Base-by-base conservation (phyloP, 2,329 filamentous ascomycete genomes). In the Colletotrichum paranaense region DNA sequence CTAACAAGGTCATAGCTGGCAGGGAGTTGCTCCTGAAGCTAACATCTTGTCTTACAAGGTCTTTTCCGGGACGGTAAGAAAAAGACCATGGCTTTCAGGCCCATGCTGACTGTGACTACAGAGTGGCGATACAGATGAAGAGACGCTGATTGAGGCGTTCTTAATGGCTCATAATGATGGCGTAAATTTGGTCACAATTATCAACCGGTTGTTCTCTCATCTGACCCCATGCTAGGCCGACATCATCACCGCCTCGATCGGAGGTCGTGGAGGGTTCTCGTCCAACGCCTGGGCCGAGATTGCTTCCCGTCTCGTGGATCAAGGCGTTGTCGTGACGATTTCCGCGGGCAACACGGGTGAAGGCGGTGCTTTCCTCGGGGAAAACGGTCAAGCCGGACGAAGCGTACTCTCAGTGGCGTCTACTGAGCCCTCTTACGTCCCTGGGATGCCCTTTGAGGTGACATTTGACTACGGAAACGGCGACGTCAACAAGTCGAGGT, bases 351-450 rank as follows among this genome's bases (percentile, higher is more conserved):
- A 87, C 65, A 78, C 81, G 30, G 85, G 85, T 19, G 78, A 77
- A 28, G 74, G 78, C n/a, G 85, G 85, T 2, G 76, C 84, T 1
- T 86, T 85, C 76, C 83, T 82, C 56, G 79, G 81, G 19, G 80
- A 79, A 38, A 81, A 80, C 24, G 83, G 84, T 11, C 79, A 84
- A 14, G 81, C 83, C 6, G 85, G 84, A 7, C 79, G 80, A 57
- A 80, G 82, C 7, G 82, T 84, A 5, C 82, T 84, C 14, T 81
- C 84, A 14, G 80, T 86, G 46, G 86, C 84, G 24, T 86, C 86
- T 0, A 78, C 85, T 32, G 79, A 80, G 28, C 75, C 79, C 1
- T 75, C 71, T 19, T 63, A 73, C 0, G 62, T 74, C 1, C 74
- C 73, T 1, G 73, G 64, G 0, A 35, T 75, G 42, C 65, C 74